Conservation (phyloP, 2,329 filamentous ascomycete species). For the Parastagonospora avenae region DNA sequence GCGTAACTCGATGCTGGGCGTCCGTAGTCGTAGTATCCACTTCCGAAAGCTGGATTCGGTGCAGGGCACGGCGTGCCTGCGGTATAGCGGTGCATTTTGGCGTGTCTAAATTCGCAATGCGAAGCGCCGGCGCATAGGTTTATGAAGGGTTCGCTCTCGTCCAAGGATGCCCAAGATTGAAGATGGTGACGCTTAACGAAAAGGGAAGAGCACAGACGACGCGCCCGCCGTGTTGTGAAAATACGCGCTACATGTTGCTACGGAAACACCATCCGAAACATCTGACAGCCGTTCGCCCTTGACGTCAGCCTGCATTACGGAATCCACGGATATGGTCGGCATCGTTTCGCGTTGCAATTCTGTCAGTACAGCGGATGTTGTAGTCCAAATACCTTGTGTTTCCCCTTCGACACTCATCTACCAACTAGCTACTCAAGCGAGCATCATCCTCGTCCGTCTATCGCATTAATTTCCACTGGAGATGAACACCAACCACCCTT, state of each 20-base stretch:
- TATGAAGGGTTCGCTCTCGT: conserved; percentile 2
- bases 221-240: conserved; percentile 10
- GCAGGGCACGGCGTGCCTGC: conserved; percentile 46
- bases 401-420: too few relatives aligned
- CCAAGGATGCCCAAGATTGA: conserved; percentile 16
- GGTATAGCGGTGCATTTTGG: conserved; percentile 41
- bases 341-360: neutral
- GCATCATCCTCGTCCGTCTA: too few relatives aligned
- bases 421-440: too few relatives aligned
- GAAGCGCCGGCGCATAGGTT: conserved; percentile 26
- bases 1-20: conserved; percentile 36
- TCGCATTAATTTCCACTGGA: too few relatives aligned
- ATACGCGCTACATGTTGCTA: conserved; percentile 8
- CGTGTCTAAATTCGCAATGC: conserved; percentile 7
- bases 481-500: too few relatives aligned
- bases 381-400: too few relatives aligned
- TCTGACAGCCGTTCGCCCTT: neutral
- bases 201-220: conserved; percentile 13
- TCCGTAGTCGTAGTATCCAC: conserved; percentile 34
- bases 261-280: conserved; percentile 14
- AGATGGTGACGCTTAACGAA: conserved; percentile 13
- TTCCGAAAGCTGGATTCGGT: conserved; percentile 31
- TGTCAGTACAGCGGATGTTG: too few relatives aligned
- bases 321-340: neutral
- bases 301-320: neutral